These are phyloP conservation scores for Helicocarpus griseus DNA, from an alignment of 2,329 filamentous ascomycete species.

Conservation along the genomic window DNA sequence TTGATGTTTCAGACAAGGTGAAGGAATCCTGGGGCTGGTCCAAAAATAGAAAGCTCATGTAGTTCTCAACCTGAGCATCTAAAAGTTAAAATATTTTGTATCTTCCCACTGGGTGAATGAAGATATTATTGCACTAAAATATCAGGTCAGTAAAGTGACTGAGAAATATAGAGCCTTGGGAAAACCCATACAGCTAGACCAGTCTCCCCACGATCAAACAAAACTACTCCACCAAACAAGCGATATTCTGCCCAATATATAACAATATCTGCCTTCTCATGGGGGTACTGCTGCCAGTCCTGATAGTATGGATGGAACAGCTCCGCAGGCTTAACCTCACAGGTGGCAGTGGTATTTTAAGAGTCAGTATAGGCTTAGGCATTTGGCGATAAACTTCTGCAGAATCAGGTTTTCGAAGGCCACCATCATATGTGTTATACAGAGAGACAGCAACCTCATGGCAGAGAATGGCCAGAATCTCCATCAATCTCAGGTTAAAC, in stretches of 20 bases:
- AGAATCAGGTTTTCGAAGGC: constrained; percentile 1
- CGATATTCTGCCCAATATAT: constrained; percentile 19
- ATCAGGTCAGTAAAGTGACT: background rate
- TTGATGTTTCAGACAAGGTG: background rate
- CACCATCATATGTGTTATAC: constrained; percentile 10
- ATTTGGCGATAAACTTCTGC: background rate
- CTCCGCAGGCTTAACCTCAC: background rate
- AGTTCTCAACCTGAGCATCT: constrained; percentile 5
- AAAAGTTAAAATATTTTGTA: constrained; percentile 8
- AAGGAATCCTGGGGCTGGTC: background rate
- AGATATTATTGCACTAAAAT: constrained; percentile 3
- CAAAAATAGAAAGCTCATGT: constrained; percentile 2
- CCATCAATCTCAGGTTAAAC: constrained; percentile 13
- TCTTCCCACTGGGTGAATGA: constrained; percentile 3
- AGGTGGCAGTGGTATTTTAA: background rate
- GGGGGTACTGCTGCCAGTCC: constrained; percentile 15
- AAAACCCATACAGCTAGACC: background rate
- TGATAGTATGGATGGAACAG: constrained; percentile 3
- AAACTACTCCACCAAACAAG: constrained; percentile 18
- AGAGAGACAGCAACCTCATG: constrained; percentile 15
- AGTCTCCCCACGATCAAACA: constrained; percentile 16
- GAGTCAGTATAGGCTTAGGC: background rate
- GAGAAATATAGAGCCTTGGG: background rate
- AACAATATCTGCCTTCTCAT: constrained; percentile 18
- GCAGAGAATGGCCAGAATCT: constrained; percentile 13